Conservation (phyloP, 768 basidiomycete genomes). For the Amanita molliuscula region DNA sequence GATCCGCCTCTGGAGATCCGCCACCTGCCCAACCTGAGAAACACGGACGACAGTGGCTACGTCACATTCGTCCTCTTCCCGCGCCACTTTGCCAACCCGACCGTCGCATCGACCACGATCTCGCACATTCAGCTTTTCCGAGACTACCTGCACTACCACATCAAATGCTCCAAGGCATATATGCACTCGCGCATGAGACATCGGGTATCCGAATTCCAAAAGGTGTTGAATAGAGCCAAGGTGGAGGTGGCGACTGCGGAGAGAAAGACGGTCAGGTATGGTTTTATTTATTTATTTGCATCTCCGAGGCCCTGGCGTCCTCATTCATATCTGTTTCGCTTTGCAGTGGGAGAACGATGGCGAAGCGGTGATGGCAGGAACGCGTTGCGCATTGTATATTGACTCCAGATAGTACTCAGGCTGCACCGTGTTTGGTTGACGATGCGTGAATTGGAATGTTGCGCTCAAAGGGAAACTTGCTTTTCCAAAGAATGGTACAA, state of each 20-base stretch:
- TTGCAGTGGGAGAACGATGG: conserved; percentile 47
- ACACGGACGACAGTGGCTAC: conserved; percentile 86
- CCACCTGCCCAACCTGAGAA: conserved; percentile 70
- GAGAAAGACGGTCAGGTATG: conserved; percentile 85
- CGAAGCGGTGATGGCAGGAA: conserved; percentile 31
- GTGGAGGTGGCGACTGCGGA: conserved; percentile 76
- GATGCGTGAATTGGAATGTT: background rate
- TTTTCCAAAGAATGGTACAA: background rate
- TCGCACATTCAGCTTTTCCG: conserved; percentile 96
- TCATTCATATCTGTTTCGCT: conserved; percentile 7
- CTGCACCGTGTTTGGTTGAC: too few species aligned
- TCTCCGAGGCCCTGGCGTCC: background rate
- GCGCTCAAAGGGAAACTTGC: background rate
- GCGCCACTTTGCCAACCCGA: conserved; percentile 76
- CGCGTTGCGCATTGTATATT: background rate
- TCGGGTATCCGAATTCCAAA: conserved; percentile 91
- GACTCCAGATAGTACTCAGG: too few species aligned
- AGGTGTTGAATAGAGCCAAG: conserved; percentile 93
- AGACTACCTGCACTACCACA: conserved; percentile 98
- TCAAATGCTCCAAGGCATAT: conserved; percentile 98
- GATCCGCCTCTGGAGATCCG: conserved; percentile 97
- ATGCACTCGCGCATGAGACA: conserved; percentile 97
- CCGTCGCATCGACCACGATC: conserved; percentile 67
- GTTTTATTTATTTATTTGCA: too few species aligned
- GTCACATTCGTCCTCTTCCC: conserved; percentile 98